Conservation (phyloP, 2,329 filamentous ascomycete genomes). For the Epichloe uncinata region DNA sequence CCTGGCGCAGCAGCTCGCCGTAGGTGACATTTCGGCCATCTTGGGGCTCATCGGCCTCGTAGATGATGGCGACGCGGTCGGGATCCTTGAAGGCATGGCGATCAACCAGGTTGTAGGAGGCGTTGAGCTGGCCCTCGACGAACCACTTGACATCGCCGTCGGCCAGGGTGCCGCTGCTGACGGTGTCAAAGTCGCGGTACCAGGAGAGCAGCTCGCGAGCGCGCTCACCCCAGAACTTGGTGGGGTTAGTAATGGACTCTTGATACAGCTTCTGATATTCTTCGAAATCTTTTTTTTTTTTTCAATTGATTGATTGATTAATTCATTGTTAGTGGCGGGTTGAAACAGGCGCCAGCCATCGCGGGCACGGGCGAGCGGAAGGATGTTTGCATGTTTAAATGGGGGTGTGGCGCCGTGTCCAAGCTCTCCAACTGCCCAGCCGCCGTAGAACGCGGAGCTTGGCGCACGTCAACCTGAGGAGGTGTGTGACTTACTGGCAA, state of each 20-base stretch:
- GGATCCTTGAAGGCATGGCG: constrained; percentile 93
- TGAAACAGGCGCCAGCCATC: not conserved
- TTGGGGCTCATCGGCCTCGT: constrained; percentile 84
- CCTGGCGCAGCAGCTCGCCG: constrained; percentile 80
- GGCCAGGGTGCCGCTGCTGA: constrained; percentile 60
- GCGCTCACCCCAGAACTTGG: constrained; percentile 78
- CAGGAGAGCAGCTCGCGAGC: constrained; percentile 85
- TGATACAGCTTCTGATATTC: constrained; percentile 57
- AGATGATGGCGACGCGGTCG: constrained; percentile 90
- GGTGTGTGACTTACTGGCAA: constrained; percentile 38
- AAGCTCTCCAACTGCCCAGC: not conserved
- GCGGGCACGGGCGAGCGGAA: constrained; percentile 6
- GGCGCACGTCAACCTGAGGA: not conserved
- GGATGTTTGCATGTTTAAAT: not conserved
- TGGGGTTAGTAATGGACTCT: constrained; percentile 79
- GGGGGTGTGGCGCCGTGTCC: constrained; percentile 1
- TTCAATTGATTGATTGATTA: constrained; percentile 14
- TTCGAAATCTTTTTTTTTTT: constrained; percentile 40
- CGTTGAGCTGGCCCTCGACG: constrained; percentile 82
- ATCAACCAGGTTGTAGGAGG: constrained; percentile 94
- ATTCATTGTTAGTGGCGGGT: not conserved
- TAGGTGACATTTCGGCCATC: constrained; percentile 89
- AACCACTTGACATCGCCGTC: constrained; percentile 91
- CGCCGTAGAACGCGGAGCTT: too few relatives aligned
- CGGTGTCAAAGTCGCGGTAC: constrained; percentile 85